Conservation (phyloP, 495 filamentous ascomycete species). For the Neurospora tetraspora region DNA sequence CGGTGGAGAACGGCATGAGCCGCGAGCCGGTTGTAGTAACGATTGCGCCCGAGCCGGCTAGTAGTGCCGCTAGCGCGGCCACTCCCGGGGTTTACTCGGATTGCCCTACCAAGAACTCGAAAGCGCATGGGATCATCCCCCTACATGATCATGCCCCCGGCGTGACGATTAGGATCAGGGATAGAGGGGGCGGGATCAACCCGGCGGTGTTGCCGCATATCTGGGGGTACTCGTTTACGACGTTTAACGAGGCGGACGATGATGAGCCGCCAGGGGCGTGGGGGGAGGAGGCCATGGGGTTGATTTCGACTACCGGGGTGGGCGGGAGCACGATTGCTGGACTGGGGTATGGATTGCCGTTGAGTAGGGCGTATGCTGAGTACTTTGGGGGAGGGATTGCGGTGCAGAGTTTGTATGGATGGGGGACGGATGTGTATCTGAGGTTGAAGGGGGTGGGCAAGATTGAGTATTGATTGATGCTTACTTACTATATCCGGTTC, state of each 20-base stretch:
- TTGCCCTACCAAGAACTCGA: not conserved
- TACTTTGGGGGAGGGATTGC: slow-evolving; percentile 96
- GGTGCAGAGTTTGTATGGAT: slow-evolving; percentile 89
- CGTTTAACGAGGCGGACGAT: slow-evolving; percentile 64
- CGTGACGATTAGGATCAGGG: slow-evolving; percentile 90
- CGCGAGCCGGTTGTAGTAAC: slow-evolving; percentile 81
- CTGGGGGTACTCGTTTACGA: slow-evolving; percentile 95
- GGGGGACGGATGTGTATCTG: slow-evolving; percentile 61
- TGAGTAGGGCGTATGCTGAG: slow-evolving; percentile 91
- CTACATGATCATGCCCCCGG: slow-evolving; percentile 61
- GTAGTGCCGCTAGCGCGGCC: slow-evolving; percentile 33
- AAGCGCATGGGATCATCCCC: slow-evolving; percentile 30
- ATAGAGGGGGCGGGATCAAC: slow-evolving; percentile 85
- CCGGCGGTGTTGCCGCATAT: slow-evolving; percentile 76
- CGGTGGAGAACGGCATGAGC: slow-evolving; percentile 70
- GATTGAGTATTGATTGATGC: slow-evolving; percentile 28
- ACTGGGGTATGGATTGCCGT: slow-evolving; percentile 82
- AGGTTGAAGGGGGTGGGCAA: slow-evolving; percentile 77
- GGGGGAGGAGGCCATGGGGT: slow-evolving; percentile 55
- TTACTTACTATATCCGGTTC: not conserved
- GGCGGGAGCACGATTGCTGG: slow-evolving; percentile 75
- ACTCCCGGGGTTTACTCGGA: slow-evolving; percentile 9
- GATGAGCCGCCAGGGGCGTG: slow-evolving; percentile 23
- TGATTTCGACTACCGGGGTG: slow-evolving; percentile 57
- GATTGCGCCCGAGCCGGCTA: slow-evolving; percentile 77